A percentile compares a stretch with the other conserved stretches of the same genome.
These are phyloP conservation scores for Saturnispora galanensis DNA, from an alignment of 805 yeast species.

Conservation along the genomic window DNA sequence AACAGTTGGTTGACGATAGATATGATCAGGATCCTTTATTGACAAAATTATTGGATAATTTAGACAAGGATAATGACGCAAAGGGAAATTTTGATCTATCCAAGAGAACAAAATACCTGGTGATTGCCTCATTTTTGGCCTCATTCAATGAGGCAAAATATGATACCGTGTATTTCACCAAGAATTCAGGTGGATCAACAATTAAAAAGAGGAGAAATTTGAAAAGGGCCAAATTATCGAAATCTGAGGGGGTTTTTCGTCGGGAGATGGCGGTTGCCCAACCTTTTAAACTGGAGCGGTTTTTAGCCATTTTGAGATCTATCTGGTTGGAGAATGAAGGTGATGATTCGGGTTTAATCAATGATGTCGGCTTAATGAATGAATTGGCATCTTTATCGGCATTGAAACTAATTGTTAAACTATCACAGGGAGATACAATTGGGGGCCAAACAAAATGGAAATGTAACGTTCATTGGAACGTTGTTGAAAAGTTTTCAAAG, in stretches of 20 bases:
- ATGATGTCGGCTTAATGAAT: slow-evolving; percentile 29
- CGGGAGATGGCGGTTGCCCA: slow-evolving; percentile 61
- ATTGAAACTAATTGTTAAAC: slow-evolving; percentile 22
- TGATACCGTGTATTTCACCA: slow-evolving; percentile 65
- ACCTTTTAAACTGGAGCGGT: slow-evolving; percentile 65
- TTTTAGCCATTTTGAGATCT: slow-evolving; percentile 70
- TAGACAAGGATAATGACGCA: slow-evolving; percentile 4
- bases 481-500: slow-evolving; percentile 47
- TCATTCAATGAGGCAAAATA: slow-evolving; percentile 62
- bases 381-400: slow-evolving; percentile 30
- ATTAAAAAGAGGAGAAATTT: slow-evolving; percentile 28
- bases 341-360: slow-evolving; percentile 23
- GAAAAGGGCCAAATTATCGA: slow-evolving; percentile 12
- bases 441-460: slow-evolving; percentile 70
- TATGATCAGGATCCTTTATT: slow-evolving; percentile 1
- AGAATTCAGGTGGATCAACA: slow-evolving; percentile 38
- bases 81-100: slow-evolving; percentile 39
- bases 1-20: slow-evolving; percentile 7
- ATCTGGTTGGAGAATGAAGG: slow-evolving; percentile 38
- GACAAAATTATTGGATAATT: slow-evolving; percentile 1
- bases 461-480: slow-evolving; percentile 62
- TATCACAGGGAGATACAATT: slow-evolving; percentile 32
- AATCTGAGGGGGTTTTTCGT: slow-evolving; percentile 40
- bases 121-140: slow-evolving; percentile 76
- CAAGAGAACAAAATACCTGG: slow-evolving; percentile 52